phyloP scores from a whole-genome alignment of 257 asterid species.

The Misopates orontium region DNA sequence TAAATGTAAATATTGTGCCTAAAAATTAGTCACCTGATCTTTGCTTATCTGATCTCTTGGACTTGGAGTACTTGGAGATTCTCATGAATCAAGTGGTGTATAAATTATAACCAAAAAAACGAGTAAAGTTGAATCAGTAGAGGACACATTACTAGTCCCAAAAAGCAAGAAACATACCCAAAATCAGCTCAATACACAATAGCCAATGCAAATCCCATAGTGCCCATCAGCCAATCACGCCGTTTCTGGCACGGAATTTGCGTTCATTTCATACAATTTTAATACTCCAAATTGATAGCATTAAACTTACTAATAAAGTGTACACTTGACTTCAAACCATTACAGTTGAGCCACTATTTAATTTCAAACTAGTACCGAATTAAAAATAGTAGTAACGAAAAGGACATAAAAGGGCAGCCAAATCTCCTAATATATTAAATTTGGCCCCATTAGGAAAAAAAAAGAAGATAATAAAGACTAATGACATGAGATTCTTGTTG shows the following conservation, averaged over 20 bases:
- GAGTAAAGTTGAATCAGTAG: constrained; percentile 2
- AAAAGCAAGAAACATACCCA: constrained; percentile 33
- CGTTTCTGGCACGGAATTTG: constrained; percentile 30
- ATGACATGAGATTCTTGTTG: too few relatives aligned
- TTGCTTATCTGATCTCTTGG: too few relatives aligned
- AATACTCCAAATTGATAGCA: not conserved
- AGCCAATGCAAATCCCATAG: constrained; percentile 25
- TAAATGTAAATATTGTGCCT: too few relatives aligned
- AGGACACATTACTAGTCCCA: constrained; percentile 29
- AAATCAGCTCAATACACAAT: constrained; percentile 9
- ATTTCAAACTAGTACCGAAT: not conserved
- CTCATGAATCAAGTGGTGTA: too few relatives aligned
- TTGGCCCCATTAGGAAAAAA: constrained; percentile 17
- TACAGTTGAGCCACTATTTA: not conserved
- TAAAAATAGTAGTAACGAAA: not conserved
- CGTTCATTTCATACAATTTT: constrained; percentile 25
- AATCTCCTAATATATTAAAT: constrained; percentile 20
- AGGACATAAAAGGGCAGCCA: constrained; percentile 12
- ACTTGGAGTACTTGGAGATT: too few relatives aligned
- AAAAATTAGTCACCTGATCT: too few relatives aligned
- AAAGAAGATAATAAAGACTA: too few relatives aligned
- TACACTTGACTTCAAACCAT: not conserved
- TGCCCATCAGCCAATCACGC: constrained; percentile 30
- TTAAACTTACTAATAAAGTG: not conserved
- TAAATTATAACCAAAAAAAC: too few relatives aligned